Conservation (phyloP, 371 early-diverging fungal genomes). For the Edhazardia aedis region DNA sequence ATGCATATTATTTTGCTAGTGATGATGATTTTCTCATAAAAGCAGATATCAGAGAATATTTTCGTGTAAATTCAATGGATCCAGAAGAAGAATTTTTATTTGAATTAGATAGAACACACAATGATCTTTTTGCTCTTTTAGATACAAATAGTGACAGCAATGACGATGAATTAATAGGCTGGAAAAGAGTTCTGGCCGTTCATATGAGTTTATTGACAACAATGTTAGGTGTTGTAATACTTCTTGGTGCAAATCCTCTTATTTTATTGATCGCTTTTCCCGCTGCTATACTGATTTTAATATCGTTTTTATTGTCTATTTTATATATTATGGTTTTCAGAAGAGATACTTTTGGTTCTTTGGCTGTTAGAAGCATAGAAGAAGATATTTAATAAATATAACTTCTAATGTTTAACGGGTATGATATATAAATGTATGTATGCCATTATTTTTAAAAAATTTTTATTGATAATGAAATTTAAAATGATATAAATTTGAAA, state of each 20-base stretch:
- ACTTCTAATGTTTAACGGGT: no score
- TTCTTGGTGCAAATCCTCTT: slow-evolving; percentile 38
- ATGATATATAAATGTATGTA: no score
- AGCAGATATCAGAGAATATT: slow-evolving; percentile 42
- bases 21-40: slow-evolving; percentile 47
- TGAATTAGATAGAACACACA: slow-evolving; percentile 47
- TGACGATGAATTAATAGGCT: slow-evolving; percentile 35
- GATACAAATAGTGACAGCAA: slow-evolving; percentile 38
- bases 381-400: no score
- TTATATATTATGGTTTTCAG: slow-evolving; percentile 45
- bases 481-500: no score
- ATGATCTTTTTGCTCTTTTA: slow-evolving; percentile 46
- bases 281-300: slow-evolving; percentile 39
- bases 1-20: slow-evolving; percentile 42
- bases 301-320: slow-evolving; percentile 42
- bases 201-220: slow-evolving; percentile 44
- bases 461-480: no score
- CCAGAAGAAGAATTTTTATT: slow-evolving; percentile 44
- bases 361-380: slow-evolving; percentile 44
- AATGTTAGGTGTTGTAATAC: slow-evolving; percentile 34
- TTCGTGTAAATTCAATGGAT: slow-evolving; percentile 38
- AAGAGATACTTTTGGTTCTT: slow-evolving; percentile 44
- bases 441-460: no score
- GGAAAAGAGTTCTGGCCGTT: slow-evolving; percentile 45
- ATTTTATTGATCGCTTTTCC: slow-evolving; percentile 41